Evolutionary conservation across 495 filamentous ascomycete species (phyloP), one percentile per base, ranked within the genome.

Genomic region (Aspergillus panamensis): DNA sequence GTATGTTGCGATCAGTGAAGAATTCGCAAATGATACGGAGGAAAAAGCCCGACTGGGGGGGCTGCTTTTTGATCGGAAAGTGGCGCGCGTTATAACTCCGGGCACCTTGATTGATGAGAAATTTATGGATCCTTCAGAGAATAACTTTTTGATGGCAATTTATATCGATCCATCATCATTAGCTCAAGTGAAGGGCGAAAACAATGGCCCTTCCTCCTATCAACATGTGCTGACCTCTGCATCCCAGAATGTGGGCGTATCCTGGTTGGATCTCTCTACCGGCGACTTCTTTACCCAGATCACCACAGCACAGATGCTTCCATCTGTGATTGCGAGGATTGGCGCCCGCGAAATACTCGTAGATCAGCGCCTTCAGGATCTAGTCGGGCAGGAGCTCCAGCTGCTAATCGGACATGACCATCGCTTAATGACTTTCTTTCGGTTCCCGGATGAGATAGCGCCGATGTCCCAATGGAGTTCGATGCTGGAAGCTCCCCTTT

Each of bases 51-150:
- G 86, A 56, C 80, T 84, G 12, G 88, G 89, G 7, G 89, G 89
- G 3, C 75, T 95, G 50, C 72, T 90, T 69, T 95, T 92, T 66
- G 89, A 92, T 65, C 86, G 94, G 42, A 84, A 78, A 59, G 89
- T 99, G 14, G 82, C 89, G 42, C 85, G 94, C 40, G 86, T 97
- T 53, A 82, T 99, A 68, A 96, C 94, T 0, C 92, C 95, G 0
- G 94, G 94, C 8, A 99, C 94, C 1, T 73, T 97, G 43, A 96
- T 97, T 62, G 94, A 99, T 69, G 95, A 99, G 71, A 91, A 92
- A 60, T 97, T 97, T 69, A 89, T 97, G 77, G 89, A 97, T 64
- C 87, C 91, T 0, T 91, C 87, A 52, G 85, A 90, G 60, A 96
- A 95, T 68, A 96, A 97, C 67, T 98, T 91, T 67, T 71, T 98